Evolutionary conservation across 495 filamentous ascomycete genomes (phyloP).

Genomic region (Emericellopsis terricola): DNA sequence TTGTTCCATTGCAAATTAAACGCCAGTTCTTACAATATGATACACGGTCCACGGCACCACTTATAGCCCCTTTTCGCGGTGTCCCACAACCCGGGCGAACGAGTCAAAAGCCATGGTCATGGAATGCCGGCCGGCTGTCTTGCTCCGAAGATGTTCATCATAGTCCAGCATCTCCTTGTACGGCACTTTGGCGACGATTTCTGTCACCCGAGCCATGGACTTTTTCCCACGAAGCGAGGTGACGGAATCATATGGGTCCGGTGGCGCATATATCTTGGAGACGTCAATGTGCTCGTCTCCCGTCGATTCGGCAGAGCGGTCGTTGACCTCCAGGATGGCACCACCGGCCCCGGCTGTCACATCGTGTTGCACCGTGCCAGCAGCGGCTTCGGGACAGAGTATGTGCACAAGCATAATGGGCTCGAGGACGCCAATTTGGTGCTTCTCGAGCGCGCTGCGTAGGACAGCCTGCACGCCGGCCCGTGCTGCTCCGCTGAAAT

Average conservation of each 20-base stretch:
- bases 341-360: constrained; percentile 69
- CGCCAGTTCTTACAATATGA: no score
- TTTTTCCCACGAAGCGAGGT: constrained; percentile 22
- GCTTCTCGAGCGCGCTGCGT: constrained; percentile 27
- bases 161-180: constrained; percentile 97
- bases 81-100: constrained; percentile 67
- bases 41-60: no score
- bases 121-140: constrained; percentile 78
- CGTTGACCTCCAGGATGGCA: constrained; percentile 63
- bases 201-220: constrained; percentile 21
- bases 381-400: constrained; percentile 57
- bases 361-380: constrained; percentile 83
- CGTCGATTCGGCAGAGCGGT: constrained; percentile 26
- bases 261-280: constrained; percentile 60
- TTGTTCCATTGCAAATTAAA: no score
- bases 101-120: constrained; percentile 84
- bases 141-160: constrained; percentile 67
- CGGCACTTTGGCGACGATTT: constrained; percentile 69
- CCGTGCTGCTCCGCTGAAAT: constrained; percentile 61
- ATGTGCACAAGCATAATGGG: constrained; percentile 82
- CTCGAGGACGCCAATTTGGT: constrained; percentile 57
- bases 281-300: constrained; percentile 35
- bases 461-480: constrained; percentile 52
- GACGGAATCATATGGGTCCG: constrained; percentile 58
- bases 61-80: constrained; percentile 22